Conservation (phyloP, 1,284 basidiomycete species). For the Agroathelia rolfsii region DNA sequence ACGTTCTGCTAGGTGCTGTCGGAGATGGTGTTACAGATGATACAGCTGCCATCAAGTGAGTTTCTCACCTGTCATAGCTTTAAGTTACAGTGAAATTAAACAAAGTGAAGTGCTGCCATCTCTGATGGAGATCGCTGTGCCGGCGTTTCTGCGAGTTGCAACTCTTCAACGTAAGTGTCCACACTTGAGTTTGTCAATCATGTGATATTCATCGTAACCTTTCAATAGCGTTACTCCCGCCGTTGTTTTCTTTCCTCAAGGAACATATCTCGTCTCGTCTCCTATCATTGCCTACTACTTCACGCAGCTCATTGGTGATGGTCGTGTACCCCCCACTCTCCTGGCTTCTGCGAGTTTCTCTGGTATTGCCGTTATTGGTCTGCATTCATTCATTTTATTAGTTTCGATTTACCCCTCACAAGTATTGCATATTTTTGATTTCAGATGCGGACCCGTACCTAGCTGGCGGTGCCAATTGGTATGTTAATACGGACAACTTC, state of each 20-base stretch:
- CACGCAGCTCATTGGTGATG: slow-evolving; percentile 17
- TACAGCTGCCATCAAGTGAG: slow-evolving; percentile 22
- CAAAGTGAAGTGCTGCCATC: slow-evolving; percentile 16
- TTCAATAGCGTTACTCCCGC: slow-evolving; percentile 17
- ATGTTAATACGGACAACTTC: slow-evolving; percentile 30
- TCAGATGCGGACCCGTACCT: slow-evolving; percentile 31
- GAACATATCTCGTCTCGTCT: slow-evolving; percentile 20
- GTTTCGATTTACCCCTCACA: no score
- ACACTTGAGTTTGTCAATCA: no score
- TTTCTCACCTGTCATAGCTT: slow-evolving; percentile 4
- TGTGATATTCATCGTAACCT: not conserved
- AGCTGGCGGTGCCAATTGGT: slow-evolving; percentile 27
- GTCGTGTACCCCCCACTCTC: slow-evolving; percentile 15
- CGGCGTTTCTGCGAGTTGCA: slow-evolving; percentile 12
- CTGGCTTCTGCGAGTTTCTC: slow-evolving; percentile 19
- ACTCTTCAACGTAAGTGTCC: slow-evolving; percentile 19
- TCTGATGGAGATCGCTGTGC: slow-evolving; percentile 18
- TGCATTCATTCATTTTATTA: slow-evolving; percentile 1
- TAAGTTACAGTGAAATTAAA: slow-evolving; percentile 8
- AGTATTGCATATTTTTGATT: no score
- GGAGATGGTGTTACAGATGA: slow-evolving; percentile 22
- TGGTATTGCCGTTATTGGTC: slow-evolving; percentile 24
- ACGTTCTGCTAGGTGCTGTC: no score
- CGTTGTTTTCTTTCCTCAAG: slow-evolving; percentile 18
- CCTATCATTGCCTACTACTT: slow-evolving; percentile 25